Base-by-base conservation (phyloP, 176 grass and related monocot genomes). In the Rhynchospora breviuscula region DNA sequence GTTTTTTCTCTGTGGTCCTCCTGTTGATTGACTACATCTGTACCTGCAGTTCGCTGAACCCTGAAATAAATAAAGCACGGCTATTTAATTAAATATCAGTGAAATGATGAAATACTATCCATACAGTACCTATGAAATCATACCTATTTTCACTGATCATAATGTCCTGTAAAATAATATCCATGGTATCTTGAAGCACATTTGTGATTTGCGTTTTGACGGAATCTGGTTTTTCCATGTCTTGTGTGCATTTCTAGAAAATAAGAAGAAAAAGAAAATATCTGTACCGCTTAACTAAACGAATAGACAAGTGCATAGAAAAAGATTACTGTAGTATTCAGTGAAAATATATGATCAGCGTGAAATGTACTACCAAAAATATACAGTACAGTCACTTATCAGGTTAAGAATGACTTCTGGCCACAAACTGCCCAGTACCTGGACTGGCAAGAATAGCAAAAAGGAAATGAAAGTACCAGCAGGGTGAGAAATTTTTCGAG, bases 141-240 rank as follows among this genome's bases (percentile, higher is more conserved):
- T 95, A 99, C 96, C 60, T 84, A 29, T 82, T 84, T 64, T 58
- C 85, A 63, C 81, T 49, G 60, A 35, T 86, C 93, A 99, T 99
- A 72, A 98, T 87, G 79, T 95, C 93, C 35, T 93, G 96, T 6
- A 85, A 90, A 84, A 93, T 90, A 49, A 99, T 95, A 81, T 95
- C 96, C 93, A 99, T 93, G 81, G 91, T 95, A 79, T 99, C 96
- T 86, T 95, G 96, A 77, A 99, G 86, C 14, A 99, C 85, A 93
- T 91, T 93, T 52, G 85, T 88, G 78, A 99, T 91, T 14, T 91
- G 93, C 78, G 89, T 89, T 53, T 49, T 92, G 51, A 53, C 72
- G 59, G 75, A 66, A n/a, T 95, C 88, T 57, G 80, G 26, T 11
- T 88, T 88, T 45, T 54, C 19, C 53, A 12, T 60, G 10, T 90